Conservation (phyloP, 73 alveolate genomes). For the Symbiodinium pilosum region DNA sequence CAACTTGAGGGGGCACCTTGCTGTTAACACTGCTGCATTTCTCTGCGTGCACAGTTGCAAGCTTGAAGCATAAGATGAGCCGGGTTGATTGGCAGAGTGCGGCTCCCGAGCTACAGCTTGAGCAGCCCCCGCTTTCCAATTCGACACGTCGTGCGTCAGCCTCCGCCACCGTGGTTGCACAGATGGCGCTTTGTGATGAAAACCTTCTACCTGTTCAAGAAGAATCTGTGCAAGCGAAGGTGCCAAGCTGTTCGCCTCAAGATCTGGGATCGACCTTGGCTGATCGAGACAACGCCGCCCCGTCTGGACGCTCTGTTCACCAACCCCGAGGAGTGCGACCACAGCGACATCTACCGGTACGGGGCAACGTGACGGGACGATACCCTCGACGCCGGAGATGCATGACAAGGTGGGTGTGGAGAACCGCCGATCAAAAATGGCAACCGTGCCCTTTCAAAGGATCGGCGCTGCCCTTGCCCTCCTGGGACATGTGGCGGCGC, state of each 20-base stretch:
- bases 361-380: not conserved
- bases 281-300: not conserved
- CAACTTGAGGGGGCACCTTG: not conserved
- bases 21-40: not conserved
- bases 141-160: not conserved
- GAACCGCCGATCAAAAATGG: not conserved
- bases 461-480: slow-evolving; percentile 16
- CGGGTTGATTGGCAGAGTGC: not conserved
- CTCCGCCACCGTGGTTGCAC: not conserved
- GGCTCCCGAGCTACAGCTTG: not conserved
- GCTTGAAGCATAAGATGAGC: not conserved
- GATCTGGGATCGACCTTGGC: not conserved
- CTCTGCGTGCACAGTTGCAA: no score
- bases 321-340: not conserved
- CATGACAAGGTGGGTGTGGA: not conserved
- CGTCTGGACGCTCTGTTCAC: not conserved
- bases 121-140: not conserved
- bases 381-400: not conserved
- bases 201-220: not conserved
- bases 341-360: not conserved
- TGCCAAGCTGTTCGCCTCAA: not conserved
- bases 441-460: not conserved
- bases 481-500: not conserved
- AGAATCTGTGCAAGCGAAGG: not conserved
- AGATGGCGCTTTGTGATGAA: not conserved